Evolutionary conservation across 768 basidiomycete genomes (phyloP), one percentile per base, ranked within the genome.

Genomic region (Amanita pseudoporphyria): DNA sequence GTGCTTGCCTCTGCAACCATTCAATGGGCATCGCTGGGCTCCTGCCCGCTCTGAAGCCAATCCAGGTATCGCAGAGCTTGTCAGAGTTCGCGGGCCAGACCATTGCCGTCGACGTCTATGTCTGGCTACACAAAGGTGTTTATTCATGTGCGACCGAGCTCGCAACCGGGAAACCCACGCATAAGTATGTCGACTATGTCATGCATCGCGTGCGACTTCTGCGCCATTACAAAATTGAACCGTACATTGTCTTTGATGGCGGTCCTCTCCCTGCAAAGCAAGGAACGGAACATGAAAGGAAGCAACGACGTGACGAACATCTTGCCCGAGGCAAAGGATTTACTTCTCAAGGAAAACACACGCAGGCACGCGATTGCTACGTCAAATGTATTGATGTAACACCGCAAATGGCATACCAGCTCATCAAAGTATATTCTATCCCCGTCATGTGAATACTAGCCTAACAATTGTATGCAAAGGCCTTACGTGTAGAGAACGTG

Each of bases 221-320:
- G 45, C 78, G 81, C 53, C 82, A 98, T 66, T 75, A 90, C 63
- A 79, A 80, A 19, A 87, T 98, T 52, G 76, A 76, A 45, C 95
- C 96, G 1, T 92, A 87, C 63, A 70, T 99, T 21, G 96, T 99
- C 14, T 95, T 99, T 58, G 96, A 98, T 60, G 96, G 96, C 13
- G 95, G 95, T 0, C 88, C 87, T 9, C 77, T 99, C 26, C 93
- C 93, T 6, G 94, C 95, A 13, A 99, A 99, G 75, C 82, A 78
- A 62, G 82, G 81, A 0, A 98, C 95, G 0, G 96, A 99, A 57
- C 74, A 70, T 16, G 85, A 84, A 33, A 78, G 96, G 40, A 83
- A 79, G 60, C 74, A 81, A 51, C 76, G 74, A 52, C 81, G 95
- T 44, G 80, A 81, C 16, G 90, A 92, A 53, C 82, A 82, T 57